A percentile compares a stretch with the other conserved stretches of the same genome.
phyloP scores from a whole-genome alignment of 148 eudicot species.

The Nepenthes gracilis region DNA sequence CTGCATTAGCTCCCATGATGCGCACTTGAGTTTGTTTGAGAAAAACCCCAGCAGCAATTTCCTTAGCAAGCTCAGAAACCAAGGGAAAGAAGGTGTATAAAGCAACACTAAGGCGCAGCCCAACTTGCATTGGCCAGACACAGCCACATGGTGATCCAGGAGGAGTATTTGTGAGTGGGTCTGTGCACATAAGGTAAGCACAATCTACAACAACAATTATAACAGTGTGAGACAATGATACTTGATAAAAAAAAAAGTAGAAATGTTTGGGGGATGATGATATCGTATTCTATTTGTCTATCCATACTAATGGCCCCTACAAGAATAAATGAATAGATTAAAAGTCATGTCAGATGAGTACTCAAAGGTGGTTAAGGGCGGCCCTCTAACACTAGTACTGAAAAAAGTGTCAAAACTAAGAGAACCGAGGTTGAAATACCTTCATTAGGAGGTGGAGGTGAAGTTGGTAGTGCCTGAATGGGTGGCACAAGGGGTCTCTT shows the following conservation, averaged over 20 bases:
- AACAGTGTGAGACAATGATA: slow-evolving; percentile 25
- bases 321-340: no score
- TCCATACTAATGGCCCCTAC: no score
- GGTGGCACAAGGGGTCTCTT: slow-evolving; percentile 35
- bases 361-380: no score
- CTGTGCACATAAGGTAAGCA: slow-evolving; percentile 48
- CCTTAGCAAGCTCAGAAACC: slow-evolving; percentile 61
- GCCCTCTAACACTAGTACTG: slow-evolving; percentile 27
- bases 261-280: no score
- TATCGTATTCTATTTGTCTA: no score
- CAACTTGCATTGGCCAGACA: slow-evolving; percentile 81
- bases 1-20: slow-evolving; percentile 80
- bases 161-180: slow-evolving; percentile 72
- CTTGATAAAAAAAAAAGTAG: no score
- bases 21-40: slow-evolving; percentile 80
- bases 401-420: slow-evolving; percentile 23
- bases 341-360: no score
- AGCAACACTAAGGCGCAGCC: slow-evolving; percentile 36
- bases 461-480: slow-evolving; percentile 60
- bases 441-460: slow-evolving; percentile 86
- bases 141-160: slow-evolving; percentile 80
- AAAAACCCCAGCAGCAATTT: slow-evolving; percentile 48
- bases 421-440: slow-evolving; percentile 25
- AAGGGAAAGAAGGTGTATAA: slow-evolving; percentile 70
- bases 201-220: slow-evolving; percentile 42